A percentile compares a stretch with the other conserved stretches of the same genome.
These are phyloP conservation scores for Xylariaceae sp. DNA, from an alignment of 2,329 filamentous ascomycete species.

Conservation along the genomic window DNA sequence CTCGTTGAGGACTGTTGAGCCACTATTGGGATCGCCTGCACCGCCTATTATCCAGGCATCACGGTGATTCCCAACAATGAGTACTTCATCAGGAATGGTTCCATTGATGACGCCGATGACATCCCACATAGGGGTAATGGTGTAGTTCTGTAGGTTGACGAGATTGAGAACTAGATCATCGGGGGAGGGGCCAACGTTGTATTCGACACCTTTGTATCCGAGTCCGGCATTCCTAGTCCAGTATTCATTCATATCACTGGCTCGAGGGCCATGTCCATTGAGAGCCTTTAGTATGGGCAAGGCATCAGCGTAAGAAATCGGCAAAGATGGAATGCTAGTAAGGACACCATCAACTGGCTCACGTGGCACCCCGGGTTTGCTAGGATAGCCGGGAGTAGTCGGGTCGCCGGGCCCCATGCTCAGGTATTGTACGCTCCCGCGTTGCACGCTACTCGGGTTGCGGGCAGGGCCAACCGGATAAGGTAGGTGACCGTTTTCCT, in stretches of 20 bases:
- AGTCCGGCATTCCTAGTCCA: conserved; percentile 72
- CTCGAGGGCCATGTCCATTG: conserved; percentile 80
- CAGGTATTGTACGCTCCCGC: conserved; percentile 80
- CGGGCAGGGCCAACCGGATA: conserved; percentile 87
- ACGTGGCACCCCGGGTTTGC: conserved; percentile 80
- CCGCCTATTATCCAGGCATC: conserved; percentile 87
- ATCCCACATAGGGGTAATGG: conserved; percentile 80
- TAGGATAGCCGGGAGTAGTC: conserved; percentile 90
- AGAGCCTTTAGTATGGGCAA: conserved; percentile 83
- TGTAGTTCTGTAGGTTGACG: conserved; percentile 76
- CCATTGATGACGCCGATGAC: conserved; percentile 92
- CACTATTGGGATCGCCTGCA: conserved; percentile 75
- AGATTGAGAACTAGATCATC: conserved; percentile 66
- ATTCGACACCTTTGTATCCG: conserved; percentile 73
- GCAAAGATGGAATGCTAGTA: conserved; percentile 83
- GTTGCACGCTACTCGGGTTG: conserved; percentile 83
- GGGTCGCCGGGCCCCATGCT: conserved; percentile 69
- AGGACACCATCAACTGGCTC: conserved; percentile 65
- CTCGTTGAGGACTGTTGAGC: conserved; percentile 75
- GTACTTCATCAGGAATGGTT: conserved; percentile 74
- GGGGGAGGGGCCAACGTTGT: conserved; percentile 80
- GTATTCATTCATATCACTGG: conserved; percentile 64
- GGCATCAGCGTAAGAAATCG: conserved; percentile 83
- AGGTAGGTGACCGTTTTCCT: conserved; percentile 69
- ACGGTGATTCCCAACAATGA: conserved; percentile 87